These are phyloP conservation scores for Neolecta irregularis DNA, from an alignment of 1,139 yeast genomes.

Conservation along the genomic window DNA sequence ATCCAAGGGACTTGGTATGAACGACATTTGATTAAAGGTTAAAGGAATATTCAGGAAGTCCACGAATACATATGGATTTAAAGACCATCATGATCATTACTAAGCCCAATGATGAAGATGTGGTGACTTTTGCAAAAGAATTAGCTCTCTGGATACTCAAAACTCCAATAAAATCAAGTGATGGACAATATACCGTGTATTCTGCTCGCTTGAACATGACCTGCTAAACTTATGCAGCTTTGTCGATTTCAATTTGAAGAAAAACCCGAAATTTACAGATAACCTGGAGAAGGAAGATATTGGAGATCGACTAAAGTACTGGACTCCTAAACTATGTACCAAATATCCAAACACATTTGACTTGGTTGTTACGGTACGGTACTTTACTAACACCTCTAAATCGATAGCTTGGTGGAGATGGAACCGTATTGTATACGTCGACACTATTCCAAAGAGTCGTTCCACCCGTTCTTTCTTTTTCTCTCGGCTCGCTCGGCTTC, in stretches of 20 bases:
- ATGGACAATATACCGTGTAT: not conserved
- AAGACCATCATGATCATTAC: slow-evolving; percentile 50
- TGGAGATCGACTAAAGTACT: slow-evolving; percentile 33
- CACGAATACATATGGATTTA: slow-evolving; percentile 43
- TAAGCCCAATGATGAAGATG: slow-evolving; percentile 47
- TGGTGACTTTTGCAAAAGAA: slow-evolving; percentile 40
- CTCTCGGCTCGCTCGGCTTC: slow-evolving; percentile 74
- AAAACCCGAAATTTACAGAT: slow-evolving; percentile 22
- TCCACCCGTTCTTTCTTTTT: slow-evolving; percentile 72
- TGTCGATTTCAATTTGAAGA: slow-evolving; percentile 9
- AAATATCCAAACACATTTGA: slow-evolving; percentile 39
- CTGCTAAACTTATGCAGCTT: not conserved
- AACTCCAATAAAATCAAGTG: slow-evolving; percentile 4
- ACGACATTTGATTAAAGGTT: slow-evolving; percentile 3
- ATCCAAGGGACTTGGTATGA: slow-evolving; percentile 24
- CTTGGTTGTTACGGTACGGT: slow-evolving; percentile 29
- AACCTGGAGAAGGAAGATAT: slow-evolving; percentile 17
- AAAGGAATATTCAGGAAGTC: slow-evolving; percentile 17
- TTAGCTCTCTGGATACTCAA: slow-evolving; percentile 39
- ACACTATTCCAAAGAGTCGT: slow-evolving; percentile 48
- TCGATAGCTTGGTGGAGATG: slow-evolving; percentile 60
- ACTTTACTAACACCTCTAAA: slow-evolving; percentile 30
- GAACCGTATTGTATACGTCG: slow-evolving; percentile 61
- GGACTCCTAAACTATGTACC: slow-evolving; percentile 41
- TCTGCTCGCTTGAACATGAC: not conserved